Evolutionary conservation across 129 eudicot species (phyloP), one percentile per base, ranked within the genome.

Genomic region (Dittrichia graveolens): DNA sequence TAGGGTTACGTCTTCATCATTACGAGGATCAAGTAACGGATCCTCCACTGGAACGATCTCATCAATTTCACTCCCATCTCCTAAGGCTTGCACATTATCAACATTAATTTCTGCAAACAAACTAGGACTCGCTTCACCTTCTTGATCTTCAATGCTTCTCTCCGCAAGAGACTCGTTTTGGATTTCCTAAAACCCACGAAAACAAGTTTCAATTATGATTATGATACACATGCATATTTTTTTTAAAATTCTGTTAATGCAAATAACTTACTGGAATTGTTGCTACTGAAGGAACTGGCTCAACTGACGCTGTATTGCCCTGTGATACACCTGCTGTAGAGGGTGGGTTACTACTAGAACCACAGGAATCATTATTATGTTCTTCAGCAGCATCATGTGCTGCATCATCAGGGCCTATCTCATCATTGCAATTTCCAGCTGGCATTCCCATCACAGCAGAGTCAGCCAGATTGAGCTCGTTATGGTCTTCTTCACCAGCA

Each of bases 181-280:
- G 24, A 60, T 39, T 38, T 60, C 66, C 66, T 60, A 19, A 37
- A 39, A 37, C 3, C 3, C 5, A 38, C 44, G 24, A n/a, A 38
- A 60, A 38, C 8, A 60, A 60, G 10, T 60, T 18, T 2, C 8
- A 60, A 60, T n/a, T 60, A 13, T 37, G n/a, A 19, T 60, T 60
- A 60, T 38, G 24, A 60, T 60, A 38, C 18, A 12, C 6, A n/a
- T 60, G 62, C 24, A 10, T 24, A 24, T 24, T 24, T 24, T 24
- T 24, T 0, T 0, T 24, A 24, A 0, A 24, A 24, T 24, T 24
- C 31, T 24, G 50, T 6, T 39, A 8, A 49, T 12, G 52, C 4
- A 62, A 34, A 73, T 19, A 61, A 61, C 62, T 34, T 62, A 74
- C 78, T 11, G 67, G 77, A 45, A 68, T 12, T 8, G 59, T 38